Percentiles rank a stretch among this genome's conserved stretches.
phyloP scores from a whole-genome alignment of 805 yeast species.

The Metschnikowia orientalis region DNA sequence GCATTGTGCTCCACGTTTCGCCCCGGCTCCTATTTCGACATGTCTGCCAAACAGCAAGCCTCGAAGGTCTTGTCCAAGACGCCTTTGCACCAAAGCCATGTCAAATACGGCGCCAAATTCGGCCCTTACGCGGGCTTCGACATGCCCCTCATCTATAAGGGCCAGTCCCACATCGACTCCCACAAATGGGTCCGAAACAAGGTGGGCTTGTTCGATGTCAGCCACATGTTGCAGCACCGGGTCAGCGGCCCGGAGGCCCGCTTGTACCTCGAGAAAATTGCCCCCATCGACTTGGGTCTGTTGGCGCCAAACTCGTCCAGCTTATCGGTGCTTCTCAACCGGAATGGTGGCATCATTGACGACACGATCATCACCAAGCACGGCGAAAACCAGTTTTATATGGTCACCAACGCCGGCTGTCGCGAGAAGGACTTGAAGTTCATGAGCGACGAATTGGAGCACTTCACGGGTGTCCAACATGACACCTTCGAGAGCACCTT shows the following conservation, averaged over 20 bases:
- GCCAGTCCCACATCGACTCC: constrained; percentile 85
- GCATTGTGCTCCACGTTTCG: no score
- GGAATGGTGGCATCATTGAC: constrained; percentile 78
- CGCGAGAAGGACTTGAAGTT: constrained; percentile 73
- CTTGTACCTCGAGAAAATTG: constrained; percentile 66
- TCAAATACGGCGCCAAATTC: constrained; percentile 77
- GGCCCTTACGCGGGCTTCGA: constrained; percentile 95
- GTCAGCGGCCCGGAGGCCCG: constrained; percentile 66
- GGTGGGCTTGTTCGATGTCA: constrained; percentile 92
- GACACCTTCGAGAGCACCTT: constrained; percentile 63
- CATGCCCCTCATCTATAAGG: constrained; percentile 88
- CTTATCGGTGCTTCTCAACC: constrained; percentile 69
- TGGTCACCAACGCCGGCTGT: constrained; percentile 96
- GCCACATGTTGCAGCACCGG: constrained; percentile 94
- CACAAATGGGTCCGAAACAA: constrained; percentile 89
- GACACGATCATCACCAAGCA: constrained; percentile 92
- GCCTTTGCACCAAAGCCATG: constrained; percentile 78
- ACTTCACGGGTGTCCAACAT: constrained; percentile 37
- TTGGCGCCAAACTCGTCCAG: constrained; percentile 61
- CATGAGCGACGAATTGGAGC: constrained; percentile 47
- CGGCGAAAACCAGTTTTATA: constrained; percentile 67
- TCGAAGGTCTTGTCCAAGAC: constrained; percentile 47
- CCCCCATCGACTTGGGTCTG: constrained; percentile 78
- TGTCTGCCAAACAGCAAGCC: constrained; percentile 4
- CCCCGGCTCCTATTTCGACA: no score